Evolutionary conservation across 305 asterid species (phyloP).

Genomic region (Caryopteris hybrid): DNA sequence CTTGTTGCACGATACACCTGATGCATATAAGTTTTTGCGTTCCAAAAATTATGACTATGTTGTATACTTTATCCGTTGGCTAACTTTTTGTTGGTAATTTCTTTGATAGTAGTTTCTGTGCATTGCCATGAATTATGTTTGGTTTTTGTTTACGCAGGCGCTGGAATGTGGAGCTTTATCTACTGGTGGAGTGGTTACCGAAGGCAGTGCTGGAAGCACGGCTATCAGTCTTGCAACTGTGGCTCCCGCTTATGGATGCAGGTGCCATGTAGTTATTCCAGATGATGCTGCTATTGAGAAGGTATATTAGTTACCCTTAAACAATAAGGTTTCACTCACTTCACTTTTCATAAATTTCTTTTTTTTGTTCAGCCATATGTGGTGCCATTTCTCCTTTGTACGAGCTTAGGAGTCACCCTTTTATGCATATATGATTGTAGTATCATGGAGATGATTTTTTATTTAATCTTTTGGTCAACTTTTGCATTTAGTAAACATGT

Average conservation of each 20-base stretch:
- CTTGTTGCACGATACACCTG: no score
- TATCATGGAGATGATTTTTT: background rate
- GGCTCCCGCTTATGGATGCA: conserved; percentile 93
- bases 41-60: no score
- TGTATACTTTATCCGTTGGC: no score
- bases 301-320: conserved; percentile 29
- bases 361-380: background rate
- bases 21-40: no score
- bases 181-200: conserved; percentile 86
- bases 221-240: conserved; percentile 96
- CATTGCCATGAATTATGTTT: background rate
- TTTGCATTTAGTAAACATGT: background rate
- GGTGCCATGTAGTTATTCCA: conserved; percentile 93
- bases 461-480: background rate
- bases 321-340: background rate
- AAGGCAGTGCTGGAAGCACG: conserved; percentile 98
- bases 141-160: conserved; percentile 43
- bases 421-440: background rate
- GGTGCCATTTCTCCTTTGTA: conserved; percentile 1
- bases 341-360: background rate
- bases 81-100: background rate
- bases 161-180: conserved; percentile 68
- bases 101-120: background rate
- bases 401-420: background rate
- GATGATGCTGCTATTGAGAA: conserved; percentile 97